These are phyloP conservation scores for Zoysia matrella DNA, from an alignment of 202 grass and related monocot genomes.

Conservation along the genomic window DNA sequence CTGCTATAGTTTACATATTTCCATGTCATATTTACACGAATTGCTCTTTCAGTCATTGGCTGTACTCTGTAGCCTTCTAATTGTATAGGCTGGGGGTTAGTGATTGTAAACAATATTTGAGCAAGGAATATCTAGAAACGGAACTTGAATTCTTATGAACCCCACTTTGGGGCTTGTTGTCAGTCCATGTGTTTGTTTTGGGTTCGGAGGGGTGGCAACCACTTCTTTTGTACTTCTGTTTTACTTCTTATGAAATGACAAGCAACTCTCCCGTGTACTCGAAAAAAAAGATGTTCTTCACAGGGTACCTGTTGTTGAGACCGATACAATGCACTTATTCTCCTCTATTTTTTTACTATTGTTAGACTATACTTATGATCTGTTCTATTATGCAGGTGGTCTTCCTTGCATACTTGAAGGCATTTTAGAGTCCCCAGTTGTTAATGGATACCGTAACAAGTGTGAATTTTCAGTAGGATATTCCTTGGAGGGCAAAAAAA, in stretches of 20 bases:
- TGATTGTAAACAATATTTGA: no score
- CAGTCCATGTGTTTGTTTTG: no score
- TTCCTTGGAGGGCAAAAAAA: conserved; percentile 80
- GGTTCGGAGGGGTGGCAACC: no score
- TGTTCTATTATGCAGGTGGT: conserved; percentile 70
- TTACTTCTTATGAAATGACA: no score
- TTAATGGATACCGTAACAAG: conserved; percentile 94
- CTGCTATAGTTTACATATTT: neutral
- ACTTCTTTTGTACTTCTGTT: no score
- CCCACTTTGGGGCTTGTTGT: no score
- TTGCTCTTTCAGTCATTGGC: no score
- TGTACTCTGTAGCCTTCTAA: no score
- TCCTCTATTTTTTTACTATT: conserved; percentile 1
- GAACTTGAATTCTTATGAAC: no score
- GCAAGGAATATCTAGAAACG: no score
- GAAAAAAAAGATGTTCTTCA: neutral
- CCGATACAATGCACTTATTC: conserved; percentile 3
- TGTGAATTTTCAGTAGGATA: conserved; percentile 96
- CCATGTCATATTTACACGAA: neutral
- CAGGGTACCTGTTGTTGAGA: neutral
- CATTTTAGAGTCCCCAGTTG: conserved; percentile 88
- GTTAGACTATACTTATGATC: conserved; percentile 19
- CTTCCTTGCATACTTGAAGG: conserved; percentile 98
- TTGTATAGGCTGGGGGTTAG: no score
- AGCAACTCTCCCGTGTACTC: no score